Percentiles rank a stretch among this genome's conserved stretches.
These are phyloP conservation scores for Pyrus hybrid DNA, from an alignment of 331 rosid genomes.

Conservation along the genomic window DNA sequence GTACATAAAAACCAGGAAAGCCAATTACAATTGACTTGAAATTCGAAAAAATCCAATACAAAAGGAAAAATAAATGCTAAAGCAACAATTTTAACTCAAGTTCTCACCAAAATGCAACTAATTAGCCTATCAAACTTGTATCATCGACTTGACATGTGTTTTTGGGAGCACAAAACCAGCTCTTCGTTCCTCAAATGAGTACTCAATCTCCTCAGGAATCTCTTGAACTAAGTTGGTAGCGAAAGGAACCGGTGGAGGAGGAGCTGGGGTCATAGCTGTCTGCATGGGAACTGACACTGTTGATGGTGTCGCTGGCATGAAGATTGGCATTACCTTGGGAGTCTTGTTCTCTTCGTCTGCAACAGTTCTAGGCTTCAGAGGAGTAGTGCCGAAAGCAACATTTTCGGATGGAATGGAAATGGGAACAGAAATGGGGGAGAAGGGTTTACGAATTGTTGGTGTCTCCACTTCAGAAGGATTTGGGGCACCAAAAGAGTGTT, in stretches of 20 bases:
- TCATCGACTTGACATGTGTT: conserved; percentile 30
- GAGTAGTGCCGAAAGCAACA: conserved; percentile 30
- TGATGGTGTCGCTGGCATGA: conserved; percentile 47
- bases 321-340: conserved; percentile 49
- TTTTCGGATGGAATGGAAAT: conserved; percentile 36
- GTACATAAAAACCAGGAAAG: conserved; percentile 34
- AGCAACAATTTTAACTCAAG: not conserved
- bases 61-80: not conserved
- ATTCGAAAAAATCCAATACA: conserved; percentile 2
- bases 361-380: conserved; percentile 34
- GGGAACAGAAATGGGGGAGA: conserved; percentile 57
- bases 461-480: conserved; percentile 44
- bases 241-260: conserved; percentile 18
- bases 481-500: conserved; percentile 40
- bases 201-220: conserved; percentile 44
- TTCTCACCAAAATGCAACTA: conserved; percentile 8
- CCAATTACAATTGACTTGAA: conserved; percentile 48
- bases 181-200: conserved; percentile 92
- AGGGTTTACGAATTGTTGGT: conserved; percentile 50
- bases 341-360: conserved; percentile 54
- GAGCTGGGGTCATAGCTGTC: conserved; percentile 55
- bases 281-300: conserved; percentile 63
- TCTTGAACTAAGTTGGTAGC: conserved; percentile 33
- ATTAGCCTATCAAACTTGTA: conserved; percentile 34
- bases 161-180: conserved; percentile 51